phyloP scores from a whole-genome alignment of 1,139 yeast genomes.

The Taiozyma sp. region DNA sequence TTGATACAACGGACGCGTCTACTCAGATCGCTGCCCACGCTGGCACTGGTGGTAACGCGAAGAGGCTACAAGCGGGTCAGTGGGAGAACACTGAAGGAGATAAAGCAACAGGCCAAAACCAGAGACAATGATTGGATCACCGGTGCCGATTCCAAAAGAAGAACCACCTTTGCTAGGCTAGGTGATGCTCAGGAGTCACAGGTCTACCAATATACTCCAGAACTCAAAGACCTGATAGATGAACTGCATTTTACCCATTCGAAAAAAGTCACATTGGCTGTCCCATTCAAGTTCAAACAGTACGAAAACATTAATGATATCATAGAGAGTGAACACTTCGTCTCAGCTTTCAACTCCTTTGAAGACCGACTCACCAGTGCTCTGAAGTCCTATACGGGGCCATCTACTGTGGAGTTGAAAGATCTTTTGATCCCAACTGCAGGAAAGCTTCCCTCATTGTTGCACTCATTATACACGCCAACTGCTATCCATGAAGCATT shows the following conservation, averaged over 20 bases:
- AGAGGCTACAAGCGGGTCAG: background rate
- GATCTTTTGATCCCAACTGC: conserved; percentile 6
- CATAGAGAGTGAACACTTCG: background rate
- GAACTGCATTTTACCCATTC: background rate
- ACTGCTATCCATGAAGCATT: conserved; percentile 1
- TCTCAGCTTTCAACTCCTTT: background rate
- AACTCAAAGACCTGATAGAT: background rate
- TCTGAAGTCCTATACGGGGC: background rate
- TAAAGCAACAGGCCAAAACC: background rate
- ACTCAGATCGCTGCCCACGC: background rate
- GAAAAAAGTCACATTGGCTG: background rate
- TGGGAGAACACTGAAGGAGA: background rate
- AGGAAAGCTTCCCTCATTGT: background rate
- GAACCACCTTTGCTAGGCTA: background rate
- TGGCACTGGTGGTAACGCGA: background rate
- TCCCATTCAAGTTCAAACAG: background rate
- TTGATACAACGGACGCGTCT: background rate
- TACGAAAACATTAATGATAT: background rate
- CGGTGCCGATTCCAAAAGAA: background rate
- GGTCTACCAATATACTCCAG: background rate
- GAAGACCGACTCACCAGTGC: conserved; percentile 1
- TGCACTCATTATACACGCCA: background rate
- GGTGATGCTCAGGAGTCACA: background rate
- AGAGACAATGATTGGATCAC: conserved; percentile 3
- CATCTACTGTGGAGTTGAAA: background rate